Evolutionary conservation across 768 basidiomycete species (phyloP).

Genomic region (Pisolithus albus): DNA sequence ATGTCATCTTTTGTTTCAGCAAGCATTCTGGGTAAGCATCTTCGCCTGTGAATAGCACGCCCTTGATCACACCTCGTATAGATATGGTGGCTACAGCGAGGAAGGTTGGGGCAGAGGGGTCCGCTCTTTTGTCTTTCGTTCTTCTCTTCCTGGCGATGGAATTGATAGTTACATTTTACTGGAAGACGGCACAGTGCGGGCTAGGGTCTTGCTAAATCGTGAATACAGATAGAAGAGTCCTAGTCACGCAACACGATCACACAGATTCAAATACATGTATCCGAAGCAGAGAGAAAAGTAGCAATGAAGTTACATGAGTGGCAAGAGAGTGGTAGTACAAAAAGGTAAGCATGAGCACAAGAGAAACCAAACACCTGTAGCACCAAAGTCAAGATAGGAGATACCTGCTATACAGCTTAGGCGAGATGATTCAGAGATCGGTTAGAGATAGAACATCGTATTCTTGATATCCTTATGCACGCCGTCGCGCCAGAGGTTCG

Average conservation of each 20-base stretch:
- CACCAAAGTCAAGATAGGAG: not conserved
- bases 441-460: slow-evolving; percentile 73
- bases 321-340: no score
- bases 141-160: slow-evolving; percentile 36
- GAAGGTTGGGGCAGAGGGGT: slow-evolving; percentile 59
- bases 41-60: not conserved
- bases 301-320: not conserved
- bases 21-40: slow-evolving; percentile 63
- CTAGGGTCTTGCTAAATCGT: slow-evolving; percentile 44
- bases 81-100: slow-evolving; percentile 56
- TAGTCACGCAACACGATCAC: not conserved
- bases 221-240: slow-evolving; percentile 21
- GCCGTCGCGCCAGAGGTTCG: slow-evolving; percentile 48
- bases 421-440: not conserved
- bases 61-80: slow-evolving; percentile 16
- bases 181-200: slow-evolving; percentile 52
- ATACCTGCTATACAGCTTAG: not conserved
- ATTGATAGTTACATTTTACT: slow-evolving; percentile 62
- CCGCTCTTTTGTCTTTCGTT: slow-evolving; percentile 54
- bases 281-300: not conserved
- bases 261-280: not conserved
- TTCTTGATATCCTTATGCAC: slow-evolving; percentile 51
- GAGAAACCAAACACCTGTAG: no score
- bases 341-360: no score
- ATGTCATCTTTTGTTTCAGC: slow-evolving; percentile 65